Conservation (phyloP, 352 stramenopile genomes). For the Pythium plurisporium region DNA sequence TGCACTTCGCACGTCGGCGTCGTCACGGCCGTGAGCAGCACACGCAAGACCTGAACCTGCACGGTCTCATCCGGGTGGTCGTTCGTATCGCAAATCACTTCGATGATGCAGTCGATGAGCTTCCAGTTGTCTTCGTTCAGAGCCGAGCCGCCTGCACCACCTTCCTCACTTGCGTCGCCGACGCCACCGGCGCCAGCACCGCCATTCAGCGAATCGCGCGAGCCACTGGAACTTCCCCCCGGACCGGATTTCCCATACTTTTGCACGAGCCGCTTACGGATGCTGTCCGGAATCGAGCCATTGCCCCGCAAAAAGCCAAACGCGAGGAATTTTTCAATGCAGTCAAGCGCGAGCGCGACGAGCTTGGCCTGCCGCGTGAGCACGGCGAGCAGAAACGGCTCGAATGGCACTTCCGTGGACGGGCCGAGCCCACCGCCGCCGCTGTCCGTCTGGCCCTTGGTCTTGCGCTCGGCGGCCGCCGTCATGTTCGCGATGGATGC, state of each 20-base stretch:
- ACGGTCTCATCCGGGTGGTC: conserved; percentile 89
- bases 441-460: conserved; percentile 6
- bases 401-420: conserved; percentile 54
- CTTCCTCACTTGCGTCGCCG: conserved; percentile 17
- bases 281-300: conserved; percentile 50
- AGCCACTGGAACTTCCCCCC: conserved; percentile 10
- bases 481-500: conserved; percentile 42
- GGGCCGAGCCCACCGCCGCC: conserved; percentile 25
- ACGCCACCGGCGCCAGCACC: conserved; percentile 17
- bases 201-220: neutral
- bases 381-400: conserved; percentile 69
- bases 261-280: conserved; percentile 60
- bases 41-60: conserved; percentile 92
- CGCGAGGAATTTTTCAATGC: conserved; percentile 88
- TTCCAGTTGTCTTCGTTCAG: conserved; percentile 56
- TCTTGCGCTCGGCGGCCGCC: conserved; percentile 29
- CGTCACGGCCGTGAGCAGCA: conserved; percentile 89
- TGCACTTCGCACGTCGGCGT: conserved; percentile 89
- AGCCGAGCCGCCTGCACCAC: conserved; percentile 11
- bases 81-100: conserved; percentile 88
- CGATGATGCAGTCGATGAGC: conserved; percentile 86
- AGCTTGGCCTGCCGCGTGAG: conserved; percentile 75
- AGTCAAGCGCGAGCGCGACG: conserved; percentile 79
- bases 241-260: conserved; percentile 31
- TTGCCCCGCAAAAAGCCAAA: conserved; percentile 81